phyloP scores from a whole-genome alignment of 768 basidiomycete species.

The Austroboletus festivus region DNA sequence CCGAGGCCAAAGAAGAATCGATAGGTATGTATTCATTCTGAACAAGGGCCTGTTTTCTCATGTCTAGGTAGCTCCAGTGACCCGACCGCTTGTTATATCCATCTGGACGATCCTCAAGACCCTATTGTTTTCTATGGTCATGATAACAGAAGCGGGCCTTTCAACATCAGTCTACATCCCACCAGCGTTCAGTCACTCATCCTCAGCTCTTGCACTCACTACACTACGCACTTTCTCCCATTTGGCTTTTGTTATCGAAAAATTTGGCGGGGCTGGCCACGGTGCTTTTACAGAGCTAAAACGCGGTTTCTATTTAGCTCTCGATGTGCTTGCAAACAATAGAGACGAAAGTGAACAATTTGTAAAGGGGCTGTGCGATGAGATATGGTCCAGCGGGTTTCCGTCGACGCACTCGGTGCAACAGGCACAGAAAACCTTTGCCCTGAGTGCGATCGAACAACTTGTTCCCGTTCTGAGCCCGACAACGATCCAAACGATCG shows the following conservation, averaged over 20 bases:
- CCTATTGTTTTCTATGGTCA: slow-evolving; percentile 67
- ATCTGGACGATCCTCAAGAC: slow-evolving; percentile 74
- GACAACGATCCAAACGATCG: slow-evolving; percentile 48
- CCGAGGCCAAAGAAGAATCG: slow-evolving; percentile 18
- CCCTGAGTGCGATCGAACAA: slow-evolving; percentile 75
- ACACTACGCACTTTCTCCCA: slow-evolving; percentile 58
- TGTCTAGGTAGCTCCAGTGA: slow-evolving; percentile 37
- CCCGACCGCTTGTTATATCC: slow-evolving; percentile 42
- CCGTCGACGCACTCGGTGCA: slow-evolving; percentile 21
- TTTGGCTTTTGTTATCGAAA: slow-evolving; percentile 73
- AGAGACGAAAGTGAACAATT: slow-evolving; percentile 36
- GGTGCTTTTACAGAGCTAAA: slow-evolving; percentile 70
- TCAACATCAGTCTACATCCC: slow-evolving; percentile 52
- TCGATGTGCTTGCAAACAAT: slow-evolving; percentile 63
- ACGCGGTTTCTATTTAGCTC: slow-evolving; percentile 69
- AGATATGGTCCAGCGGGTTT: slow-evolving; percentile 25
- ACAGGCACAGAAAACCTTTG: slow-evolving; percentile 52
- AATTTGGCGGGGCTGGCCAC: slow-evolving; percentile 64
- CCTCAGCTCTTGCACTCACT: slow-evolving; percentile 50
- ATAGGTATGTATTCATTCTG: slow-evolving; percentile 36
- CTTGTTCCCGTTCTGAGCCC: slow-evolving; percentile 60
- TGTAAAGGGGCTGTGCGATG: slow-evolving; percentile 36
- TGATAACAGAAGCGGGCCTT: slow-evolving; percentile 64
- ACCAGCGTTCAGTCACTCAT: slow-evolving; percentile 36
- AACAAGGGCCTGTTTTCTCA: slow-evolving; percentile 3